Evolutionary conservation across 2,329 filamentous ascomycete species (phyloP).

Genomic region (Colletotrichum spinosum): DNA sequence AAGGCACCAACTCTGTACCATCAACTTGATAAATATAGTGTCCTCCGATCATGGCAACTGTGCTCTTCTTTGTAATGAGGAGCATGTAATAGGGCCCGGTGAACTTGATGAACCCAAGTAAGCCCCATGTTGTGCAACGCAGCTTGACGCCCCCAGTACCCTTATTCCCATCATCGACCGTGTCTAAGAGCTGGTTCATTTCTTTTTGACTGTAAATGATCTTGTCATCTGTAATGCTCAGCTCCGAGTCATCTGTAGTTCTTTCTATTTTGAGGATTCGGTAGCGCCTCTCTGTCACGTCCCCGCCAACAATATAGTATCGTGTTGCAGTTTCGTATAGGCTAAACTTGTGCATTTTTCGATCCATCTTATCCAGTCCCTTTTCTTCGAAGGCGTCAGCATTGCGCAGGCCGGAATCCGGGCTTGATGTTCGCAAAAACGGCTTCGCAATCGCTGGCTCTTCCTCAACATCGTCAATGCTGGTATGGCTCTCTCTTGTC

Average conservation of each 20-base stretch:
- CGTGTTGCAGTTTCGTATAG: constrained; percentile 93
- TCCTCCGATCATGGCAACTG: constrained; percentile 94
- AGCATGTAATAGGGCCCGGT: constrained; percentile 98
- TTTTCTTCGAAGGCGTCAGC: constrained; percentile 48
- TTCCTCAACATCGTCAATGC: constrained; percentile 67
- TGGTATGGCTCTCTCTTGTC: constrained; percentile 33
- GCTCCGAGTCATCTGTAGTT: constrained; percentile 77
- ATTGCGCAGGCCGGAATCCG: constrained; percentile 52
- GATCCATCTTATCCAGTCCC: constrained; percentile 53
- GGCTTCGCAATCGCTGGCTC: constrained; percentile 69
- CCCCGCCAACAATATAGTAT: constrained; percentile 94
- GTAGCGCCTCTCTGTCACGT: constrained; percentile 89
- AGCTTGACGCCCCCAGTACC: constrained; percentile 89
- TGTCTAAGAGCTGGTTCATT: constrained; percentile 92
- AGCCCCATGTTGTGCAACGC: constrained; percentile 90
- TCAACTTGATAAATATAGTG: constrained; percentile 97
- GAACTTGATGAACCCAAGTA: constrained; percentile 95
- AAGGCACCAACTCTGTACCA: constrained; percentile 88
- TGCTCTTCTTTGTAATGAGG: constrained; percentile 93
- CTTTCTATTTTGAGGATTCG: constrained; percentile 95
- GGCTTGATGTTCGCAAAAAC: constrained; percentile 67
- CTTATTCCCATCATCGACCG: constrained; percentile 95
- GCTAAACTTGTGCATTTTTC: constrained; percentile 95
- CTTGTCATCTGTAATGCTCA: constrained; percentile 92
- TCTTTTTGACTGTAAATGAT: constrained; percentile 93